Evolutionary conservation across 1,284 basidiomycete species (phyloP), one percentile per base, ranked within the genome.

Genomic region (Chondrostereum purpureum): DNA sequence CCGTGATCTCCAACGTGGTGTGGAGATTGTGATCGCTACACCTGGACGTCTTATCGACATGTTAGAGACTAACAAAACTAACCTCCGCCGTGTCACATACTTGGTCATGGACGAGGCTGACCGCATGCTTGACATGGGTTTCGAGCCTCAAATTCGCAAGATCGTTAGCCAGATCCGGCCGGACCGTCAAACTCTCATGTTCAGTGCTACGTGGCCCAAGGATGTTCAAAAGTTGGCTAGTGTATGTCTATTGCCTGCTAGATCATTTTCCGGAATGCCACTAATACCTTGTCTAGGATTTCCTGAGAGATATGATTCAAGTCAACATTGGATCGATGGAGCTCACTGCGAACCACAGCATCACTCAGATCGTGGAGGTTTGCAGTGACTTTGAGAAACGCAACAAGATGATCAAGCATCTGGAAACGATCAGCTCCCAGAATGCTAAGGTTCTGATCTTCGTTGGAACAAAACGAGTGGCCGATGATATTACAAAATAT

Each of bases 261-360:
- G 20, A n/a, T n/a, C 18, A 14, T 22, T 11, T 3, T 17, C 10
- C 36, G 10, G n/a, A n/a, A 33, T 10, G 16, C 22, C 8, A 2
- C 43, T 48, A 24, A 36, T 46, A 13, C 31, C 13, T 24, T 45
- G 20, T 49, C 1, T 54, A 91, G 83, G 96, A 98, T 67, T 99
- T 98, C 77, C 71, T 97, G 58, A 78, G 83, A 57, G 92, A 99
- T 69, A 92, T 88, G 70, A 95, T 97, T 55, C 96, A 99, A 74
- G 91, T 95, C 65, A 99, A 98, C 77, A 95, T 99, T 52, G 95
- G 96, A 46, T 98, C 95, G 11, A 92, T 94, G 83, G 96, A 99
- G 58, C 78, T 99, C 46, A 93, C 94, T 12, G 96, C 95, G 55
- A 99, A 99, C 68, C 92, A 96, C 77, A 97, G 95, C 65, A 97